Conservation (phyloP, 108 stramenopile genomes). For the Conticribra guillardii region DNA sequence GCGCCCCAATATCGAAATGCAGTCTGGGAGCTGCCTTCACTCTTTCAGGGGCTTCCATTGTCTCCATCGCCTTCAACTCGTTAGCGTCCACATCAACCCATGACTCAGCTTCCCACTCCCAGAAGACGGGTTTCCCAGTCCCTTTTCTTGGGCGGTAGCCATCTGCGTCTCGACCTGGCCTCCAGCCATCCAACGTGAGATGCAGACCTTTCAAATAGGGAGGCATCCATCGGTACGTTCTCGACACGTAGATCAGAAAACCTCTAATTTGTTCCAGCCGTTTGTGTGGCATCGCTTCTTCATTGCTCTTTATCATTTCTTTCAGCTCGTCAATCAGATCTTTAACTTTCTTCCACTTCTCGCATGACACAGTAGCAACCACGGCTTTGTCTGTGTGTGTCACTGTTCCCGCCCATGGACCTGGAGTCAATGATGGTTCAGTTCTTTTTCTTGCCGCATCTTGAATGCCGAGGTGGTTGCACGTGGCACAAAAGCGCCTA, state of each 20-base stretch:
- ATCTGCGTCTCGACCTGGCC: conserved; percentile 30
- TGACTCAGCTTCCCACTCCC: not conserved
- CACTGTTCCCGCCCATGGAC: conserved; percentile 25
- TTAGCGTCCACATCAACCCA: no score
- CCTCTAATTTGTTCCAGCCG: conserved; percentile 25
- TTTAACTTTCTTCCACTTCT: not conserved
- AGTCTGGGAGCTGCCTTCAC: not conserved
- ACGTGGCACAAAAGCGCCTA: not conserved
- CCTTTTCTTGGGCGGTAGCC: conserved; percentile 18
- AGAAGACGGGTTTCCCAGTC: not conserved
- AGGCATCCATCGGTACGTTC: conserved; percentile 36
- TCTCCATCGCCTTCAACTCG: no score
- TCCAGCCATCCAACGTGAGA: conserved; percentile 51
- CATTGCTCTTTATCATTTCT: not conserved
- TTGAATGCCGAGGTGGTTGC: not conserved
- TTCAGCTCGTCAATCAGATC: not conserved
- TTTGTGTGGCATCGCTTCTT: not conserved
- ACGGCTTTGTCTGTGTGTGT: not conserved
- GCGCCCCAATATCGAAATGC: not conserved
- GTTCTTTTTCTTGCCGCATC: conserved; percentile 16
- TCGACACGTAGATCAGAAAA: conserved; percentile 48
- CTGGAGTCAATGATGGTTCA: conserved; percentile 1
- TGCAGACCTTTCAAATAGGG: conserved; percentile 62
- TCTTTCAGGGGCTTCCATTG: not conserved
- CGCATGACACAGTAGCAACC: conserved; percentile 6